A percentile compares a stretch with the other conserved stretches of the same genome.
phyloP scores from a whole-genome alignment of 2,329 filamentous ascomycete genomes.

The Phaeosphaeria sp. region DNA sequence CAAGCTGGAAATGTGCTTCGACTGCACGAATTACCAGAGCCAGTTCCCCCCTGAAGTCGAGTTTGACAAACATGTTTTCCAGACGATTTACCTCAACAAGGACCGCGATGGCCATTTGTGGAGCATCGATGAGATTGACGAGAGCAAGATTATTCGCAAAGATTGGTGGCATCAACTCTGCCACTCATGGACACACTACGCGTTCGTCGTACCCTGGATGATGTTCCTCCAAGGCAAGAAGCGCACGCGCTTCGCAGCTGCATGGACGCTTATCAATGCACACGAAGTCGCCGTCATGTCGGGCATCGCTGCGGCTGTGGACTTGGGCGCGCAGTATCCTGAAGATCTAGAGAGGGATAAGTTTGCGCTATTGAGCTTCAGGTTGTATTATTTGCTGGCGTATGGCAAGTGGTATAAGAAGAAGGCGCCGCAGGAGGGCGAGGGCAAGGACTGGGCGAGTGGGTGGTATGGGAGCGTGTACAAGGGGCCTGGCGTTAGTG shows the following conservation, averaged over 20 bases:
- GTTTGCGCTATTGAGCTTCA: constrained; percentile 66
- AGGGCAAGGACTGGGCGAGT: constrained; percentile 62
- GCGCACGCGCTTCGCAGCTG: constrained; percentile 67
- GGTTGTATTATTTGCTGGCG: constrained; percentile 66
- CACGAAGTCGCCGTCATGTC: constrained; percentile 75
- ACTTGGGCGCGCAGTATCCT: constrained; percentile 69
- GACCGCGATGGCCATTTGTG: constrained; percentile 61
- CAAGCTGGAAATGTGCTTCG: constrained; percentile 70
- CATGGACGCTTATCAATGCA: constrained; percentile 74
- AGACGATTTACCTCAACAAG: constrained; percentile 72
- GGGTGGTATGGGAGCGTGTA: constrained; percentile 67
- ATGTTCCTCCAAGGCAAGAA: constrained; percentile 73
- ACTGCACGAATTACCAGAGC: constrained; percentile 77
- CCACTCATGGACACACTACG: constrained; percentile 68
- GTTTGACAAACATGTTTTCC: constrained; percentile 70
- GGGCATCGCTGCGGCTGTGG: constrained; percentile 73
- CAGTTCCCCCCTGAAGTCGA: constrained; percentile 66
- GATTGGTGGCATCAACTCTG: constrained; percentile 74
- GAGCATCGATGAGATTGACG: constrained; percentile 65
- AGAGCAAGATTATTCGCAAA: constrained; percentile 65
- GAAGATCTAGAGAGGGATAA: constrained; percentile 68
- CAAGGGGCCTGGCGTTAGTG: constrained; percentile 62
- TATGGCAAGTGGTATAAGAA: constrained; percentile 68
- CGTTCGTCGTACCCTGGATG: constrained; percentile 72
- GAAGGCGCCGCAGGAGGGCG: constrained; percentile 52